These are phyloP conservation scores for Quercus glauca DNA, from an alignment of 306 rosid genomes.

Conservation along the genomic window DNA sequence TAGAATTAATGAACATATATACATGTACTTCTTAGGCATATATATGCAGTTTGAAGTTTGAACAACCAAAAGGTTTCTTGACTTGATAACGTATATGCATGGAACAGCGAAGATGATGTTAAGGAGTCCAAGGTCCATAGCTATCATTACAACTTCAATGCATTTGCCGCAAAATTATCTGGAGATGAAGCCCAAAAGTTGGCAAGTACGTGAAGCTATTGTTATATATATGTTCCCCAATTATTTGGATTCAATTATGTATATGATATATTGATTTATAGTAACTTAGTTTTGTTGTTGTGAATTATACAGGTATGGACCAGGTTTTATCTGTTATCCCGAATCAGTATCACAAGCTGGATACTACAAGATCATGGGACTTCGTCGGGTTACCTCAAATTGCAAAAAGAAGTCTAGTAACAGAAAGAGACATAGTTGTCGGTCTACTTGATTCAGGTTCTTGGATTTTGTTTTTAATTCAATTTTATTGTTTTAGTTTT, in stretches of 20 bases:
- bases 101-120: conserved; percentile 51
- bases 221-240: neutral
- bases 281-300: neutral
- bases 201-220: conserved; percentile 36
- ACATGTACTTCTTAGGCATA: too few species aligned
- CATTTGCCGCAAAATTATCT: conserved; percentile 84
- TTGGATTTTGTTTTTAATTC: neutral
- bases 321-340: conserved; percentile 59
- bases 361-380: conserved; percentile 90
- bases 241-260: neutral
- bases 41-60: neutral
- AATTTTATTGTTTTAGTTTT: neutral
- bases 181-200: conserved; percentile 59
- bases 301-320: conserved; percentile 44
- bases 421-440: conserved; percentile 58
- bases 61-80: neutral
- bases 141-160: conserved; percentile 79
- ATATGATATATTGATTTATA: neutral
- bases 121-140: conserved; percentile 62
- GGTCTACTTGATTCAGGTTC: conserved; percentile 81
- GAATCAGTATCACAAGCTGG: conserved; percentile 64
- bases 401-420: conserved; percentile 47
- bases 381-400: conserved; percentile 69
- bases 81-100: neutral
- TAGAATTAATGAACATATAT: too few species aligned